Evolutionary conservation across 352 stramenopile species (phyloP).

Genomic region (Thalassiosira mediterranea): DNA sequence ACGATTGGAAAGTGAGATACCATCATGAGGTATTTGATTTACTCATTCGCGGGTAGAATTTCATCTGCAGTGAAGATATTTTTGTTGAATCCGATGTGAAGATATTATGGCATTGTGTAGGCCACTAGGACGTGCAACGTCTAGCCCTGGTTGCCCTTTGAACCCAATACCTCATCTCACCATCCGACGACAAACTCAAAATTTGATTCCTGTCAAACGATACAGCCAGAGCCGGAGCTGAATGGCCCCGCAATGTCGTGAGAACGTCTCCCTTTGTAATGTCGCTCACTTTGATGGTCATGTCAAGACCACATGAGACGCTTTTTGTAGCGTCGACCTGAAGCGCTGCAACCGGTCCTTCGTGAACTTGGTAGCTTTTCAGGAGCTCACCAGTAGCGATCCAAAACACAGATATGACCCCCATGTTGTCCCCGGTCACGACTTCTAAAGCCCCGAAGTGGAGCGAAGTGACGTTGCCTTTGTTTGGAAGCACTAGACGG

Average conservation of each 20-base stretch:
- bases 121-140: too few species aligned
- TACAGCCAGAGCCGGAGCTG: slow-evolving; percentile 56
- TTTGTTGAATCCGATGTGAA: too few species aligned
- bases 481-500: slow-evolving; percentile 32
- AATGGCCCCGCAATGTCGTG: slow-evolving; percentile 72
- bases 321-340: slow-evolving; percentile 81
- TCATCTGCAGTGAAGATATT: too few species aligned
- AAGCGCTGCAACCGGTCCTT: slow-evolving; percentile 61
- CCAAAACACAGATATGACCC: slow-evolving; percentile 74
- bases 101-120: too few species aligned
- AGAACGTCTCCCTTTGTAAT: slow-evolving; percentile 68
- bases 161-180: slow-evolving; percentile 44
- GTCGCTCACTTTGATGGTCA: slow-evolving; percentile 70
- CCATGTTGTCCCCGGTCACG: slow-evolving; percentile 68
- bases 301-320: slow-evolving; percentile 66
- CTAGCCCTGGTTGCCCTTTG: too few species aligned
- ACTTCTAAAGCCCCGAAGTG: slow-evolving; percentile 74
- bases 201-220: slow-evolving; percentile 73
- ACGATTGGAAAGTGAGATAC: slow-evolving; percentile 21
- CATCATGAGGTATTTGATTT: not conserved
- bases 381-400: slow-evolving; percentile 67
- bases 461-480: slow-evolving; percentile 60
- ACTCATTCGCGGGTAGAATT: too few species aligned
- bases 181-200: slow-evolving; percentile 51
- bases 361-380: slow-evolving; percentile 64